Evolutionary conservation across 306 rosid species (phyloP), one percentile per base, ranked within the genome.

Genomic region (Cucumis cinereus): DNA sequence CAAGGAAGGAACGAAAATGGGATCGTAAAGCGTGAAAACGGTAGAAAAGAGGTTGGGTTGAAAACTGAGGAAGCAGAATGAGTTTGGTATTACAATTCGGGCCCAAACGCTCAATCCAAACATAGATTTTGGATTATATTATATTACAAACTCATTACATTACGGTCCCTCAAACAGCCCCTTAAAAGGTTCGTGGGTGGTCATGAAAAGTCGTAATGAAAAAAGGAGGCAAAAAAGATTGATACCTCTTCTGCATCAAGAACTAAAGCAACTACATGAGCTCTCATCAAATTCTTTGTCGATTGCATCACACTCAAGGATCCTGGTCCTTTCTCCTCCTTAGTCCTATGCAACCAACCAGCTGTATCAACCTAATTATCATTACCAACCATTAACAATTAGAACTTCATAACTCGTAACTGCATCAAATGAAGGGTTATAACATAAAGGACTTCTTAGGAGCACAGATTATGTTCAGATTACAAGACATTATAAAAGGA

Each of bases 221-320:
- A 45, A 41, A 10, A 41, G 45, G 13, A n/a, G 24, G 10, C 1
- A 53, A 7, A 19, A 53, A 8, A 53, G 10, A 7, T 0, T 0
- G 1, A 53, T 3, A 3, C 97, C 98, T 91, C 98, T 80, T 90
- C 91, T 16, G 91, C 98, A 85, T 94, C 96, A 75, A 91, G 94
- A 74, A 94, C 97, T 85, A 94, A 83, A 84, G 95, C 98, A 85
- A 94, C 78, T 59, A 94, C 82, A 84, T 90, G 97, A 78, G 98
- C 96, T 83, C 98, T 89, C 91, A 94, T 92, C 38, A 94, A 86
- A 84, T 85, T 94, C 87, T 90, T 94, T 60, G 91, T 89, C 54
- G 98, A 88, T 80, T 94, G 98, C 90, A 94, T 84, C 73, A 94
- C 87, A 84, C 98, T 91, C 91, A 94, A 90, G 79, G 95, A 91